These are phyloP conservation scores for Nicotiana sylvestris DNA, from an alignment of 257 asterid species.

Conservation along the genomic window DNA sequence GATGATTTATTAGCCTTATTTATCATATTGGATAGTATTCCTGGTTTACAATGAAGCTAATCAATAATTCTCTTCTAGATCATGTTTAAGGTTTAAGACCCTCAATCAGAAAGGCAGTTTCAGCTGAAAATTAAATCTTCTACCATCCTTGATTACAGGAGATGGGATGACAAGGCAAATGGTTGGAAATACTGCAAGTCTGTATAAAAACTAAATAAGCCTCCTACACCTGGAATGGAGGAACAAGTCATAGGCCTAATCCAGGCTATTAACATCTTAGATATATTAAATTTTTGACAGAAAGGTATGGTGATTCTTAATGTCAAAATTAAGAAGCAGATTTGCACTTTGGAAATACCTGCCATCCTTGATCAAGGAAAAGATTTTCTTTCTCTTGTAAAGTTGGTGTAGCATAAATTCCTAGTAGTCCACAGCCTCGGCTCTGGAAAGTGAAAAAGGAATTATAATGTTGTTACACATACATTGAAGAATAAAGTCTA, in stretches of 20 bases:
- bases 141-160: constrained; percentile 1
- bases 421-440: constrained; percentile 83
- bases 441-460: constrained; percentile 41
- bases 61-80: neutral
- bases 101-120: neutral
- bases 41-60: neutral
- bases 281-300: neutral
- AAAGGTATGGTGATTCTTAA: constrained; percentile 1
- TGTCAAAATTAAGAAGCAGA: neutral
- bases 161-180: neutral
- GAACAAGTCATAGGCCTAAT: neutral
- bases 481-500: neutral
- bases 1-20: neutral
- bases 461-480: neutral
- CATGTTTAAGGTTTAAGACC: neutral
- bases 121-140: neutral
- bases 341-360: constrained; percentile 41
- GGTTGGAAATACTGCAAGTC: neutral
- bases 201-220: neutral
- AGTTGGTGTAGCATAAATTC: constrained; percentile 86
- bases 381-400: constrained; percentile 82
- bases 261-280: neutral
- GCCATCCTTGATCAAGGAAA: constrained; percentile 96
- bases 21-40: neutral
- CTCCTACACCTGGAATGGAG: neutral